phyloP scores from a whole-genome alignment of 768 basidiomycete species.

The Peribolospora baueri region DNA sequence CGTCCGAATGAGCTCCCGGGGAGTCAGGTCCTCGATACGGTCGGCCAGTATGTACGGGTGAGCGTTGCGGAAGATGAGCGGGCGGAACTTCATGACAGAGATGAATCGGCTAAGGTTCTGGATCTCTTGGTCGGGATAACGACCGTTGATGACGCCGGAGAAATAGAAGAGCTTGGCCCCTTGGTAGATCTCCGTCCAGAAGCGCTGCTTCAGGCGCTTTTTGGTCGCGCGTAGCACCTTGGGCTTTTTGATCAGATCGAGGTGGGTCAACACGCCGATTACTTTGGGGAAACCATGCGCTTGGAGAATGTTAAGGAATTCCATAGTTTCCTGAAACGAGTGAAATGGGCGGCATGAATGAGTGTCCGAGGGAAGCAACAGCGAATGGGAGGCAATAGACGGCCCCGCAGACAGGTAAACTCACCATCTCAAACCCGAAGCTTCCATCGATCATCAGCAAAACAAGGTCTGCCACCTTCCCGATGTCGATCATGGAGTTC shows the following conservation, averaged over 20 bases:
- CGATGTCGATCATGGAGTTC: slow-evolving; percentile 95
- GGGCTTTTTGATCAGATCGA: slow-evolving; percentile 86
- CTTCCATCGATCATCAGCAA: slow-evolving; percentile 94
- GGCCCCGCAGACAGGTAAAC: neutral
- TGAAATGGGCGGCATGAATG: neutral
- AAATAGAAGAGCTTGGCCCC: slow-evolving; percentile 97
- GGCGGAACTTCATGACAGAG: slow-evolving; percentile 94
- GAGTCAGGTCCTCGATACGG: slow-evolving; percentile 79
- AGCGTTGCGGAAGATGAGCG: slow-evolving; percentile 77
- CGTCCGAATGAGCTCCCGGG: slow-evolving; percentile 52
- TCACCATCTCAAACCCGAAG: slow-evolving; percentile 95
- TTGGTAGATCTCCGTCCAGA: slow-evolving; percentile 98
- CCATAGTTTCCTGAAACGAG: slow-evolving; percentile 66
- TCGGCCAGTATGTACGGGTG: slow-evolving; percentile 91
- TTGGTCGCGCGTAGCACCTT: slow-evolving; percentile 67
- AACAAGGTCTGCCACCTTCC: slow-evolving; percentile 85
- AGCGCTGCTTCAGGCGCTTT: slow-evolving; percentile 84
- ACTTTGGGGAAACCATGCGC: slow-evolving; percentile 97
- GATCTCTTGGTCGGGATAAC: slow-evolving; percentile 90
- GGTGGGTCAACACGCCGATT: slow-evolving; percentile 81
- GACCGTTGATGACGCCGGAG: slow-evolving; percentile 85
- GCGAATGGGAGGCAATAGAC: slow-evolving; percentile 12
- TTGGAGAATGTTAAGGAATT: slow-evolving; percentile 91
- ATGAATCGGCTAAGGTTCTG: slow-evolving; percentile 90
- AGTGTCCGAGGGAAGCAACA: neutral